A percentile compares a stretch with the other conserved stretches of the same genome.
phyloP scores from a whole-genome alignment of 2,329 filamentous ascomycete genomes.

The Akanthomyces muscarius region DNA sequence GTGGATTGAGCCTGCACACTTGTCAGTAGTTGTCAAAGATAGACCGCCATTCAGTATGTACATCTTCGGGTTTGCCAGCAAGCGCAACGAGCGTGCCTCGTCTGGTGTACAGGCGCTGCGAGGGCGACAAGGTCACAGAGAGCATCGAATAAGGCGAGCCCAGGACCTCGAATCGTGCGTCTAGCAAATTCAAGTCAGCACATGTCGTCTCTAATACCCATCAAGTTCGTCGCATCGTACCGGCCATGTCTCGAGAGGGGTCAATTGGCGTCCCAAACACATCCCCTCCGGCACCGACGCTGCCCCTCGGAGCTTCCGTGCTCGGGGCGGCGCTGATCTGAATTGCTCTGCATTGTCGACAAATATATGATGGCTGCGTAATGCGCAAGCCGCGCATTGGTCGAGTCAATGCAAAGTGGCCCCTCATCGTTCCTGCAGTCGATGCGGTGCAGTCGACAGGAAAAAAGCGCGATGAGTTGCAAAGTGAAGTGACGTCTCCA shows the following conservation, averaged over 20 bases:
- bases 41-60: constrained; percentile 35
- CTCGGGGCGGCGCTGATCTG: constrained; percentile 61
- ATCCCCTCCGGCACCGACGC: constrained; percentile 41
- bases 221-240: constrained; percentile 32
- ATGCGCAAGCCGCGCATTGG: constrained; percentile 31
- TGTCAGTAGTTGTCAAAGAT: background rate
- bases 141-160: constrained; percentile 90
- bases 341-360: constrained; percentile 55
- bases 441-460: constrained; percentile 4
- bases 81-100: constrained; percentile 87
- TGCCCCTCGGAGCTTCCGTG: constrained; percentile 45
- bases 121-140: constrained; percentile 87
- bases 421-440: constrained; percentile 32
- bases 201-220: background rate
- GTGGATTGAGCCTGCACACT: constrained; percentile 72
- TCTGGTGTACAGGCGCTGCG: constrained; percentile 87
- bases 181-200: constrained; percentile 42
- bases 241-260: constrained; percentile 45
- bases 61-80: constrained; percentile 86
- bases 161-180: constrained; percentile 91
- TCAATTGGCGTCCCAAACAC: constrained; percentile 50
- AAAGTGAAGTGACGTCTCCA: constrained; percentile 6
- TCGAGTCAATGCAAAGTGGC: constrained; percentile 38
- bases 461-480: constrained; percentile 4
- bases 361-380: constrained; percentile 37